Percentiles rank a stretch among this genome's conserved stretches.
phyloP scores from a whole-genome alignment of 352 stramenopile genomes.

The Bremia lactucae region DNA sequence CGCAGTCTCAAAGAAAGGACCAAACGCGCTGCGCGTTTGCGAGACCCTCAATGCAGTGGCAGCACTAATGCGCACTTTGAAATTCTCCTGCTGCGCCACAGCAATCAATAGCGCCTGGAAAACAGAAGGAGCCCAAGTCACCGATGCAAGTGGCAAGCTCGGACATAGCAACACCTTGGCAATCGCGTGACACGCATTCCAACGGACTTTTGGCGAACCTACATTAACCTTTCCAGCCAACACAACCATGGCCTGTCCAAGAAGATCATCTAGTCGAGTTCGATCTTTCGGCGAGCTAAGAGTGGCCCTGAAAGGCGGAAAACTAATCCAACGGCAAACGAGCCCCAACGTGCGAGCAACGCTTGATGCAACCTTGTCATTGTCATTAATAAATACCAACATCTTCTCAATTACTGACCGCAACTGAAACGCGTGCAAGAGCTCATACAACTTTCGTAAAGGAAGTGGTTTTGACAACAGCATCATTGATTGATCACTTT shows the following conservation, averaged over 20 bases:
- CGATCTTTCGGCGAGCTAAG: slow-evolving; percentile 22
- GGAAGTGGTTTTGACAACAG: slow-evolving; percentile 7
- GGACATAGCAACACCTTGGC: slow-evolving; percentile 78
- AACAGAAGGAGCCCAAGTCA: slow-evolving; percentile 62
- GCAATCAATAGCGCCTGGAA: slow-evolving; percentile 70
- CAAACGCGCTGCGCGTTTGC: slow-evolving; percentile 51
- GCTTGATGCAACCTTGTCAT: slow-evolving; percentile 84
- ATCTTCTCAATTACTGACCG: slow-evolving; percentile 74
- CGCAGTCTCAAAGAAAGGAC: slow-evolving; percentile 55
- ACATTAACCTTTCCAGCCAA: slow-evolving; percentile 66
- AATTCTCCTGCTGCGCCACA: slow-evolving; percentile 81
- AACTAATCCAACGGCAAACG: slow-evolving; percentile 72
- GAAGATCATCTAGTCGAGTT: slow-evolving; percentile 33
- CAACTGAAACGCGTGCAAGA: slow-evolving; percentile 54
- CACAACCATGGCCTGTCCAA: slow-evolving; percentile 59
- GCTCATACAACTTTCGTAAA: slow-evolving; percentile 41
- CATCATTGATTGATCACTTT: too few relatives aligned
- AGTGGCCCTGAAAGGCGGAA: slow-evolving; percentile 41
- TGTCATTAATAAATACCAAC: slow-evolving; percentile 74
- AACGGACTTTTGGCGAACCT: slow-evolving; percentile 76
- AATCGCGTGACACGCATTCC: slow-evolving; percentile 84
- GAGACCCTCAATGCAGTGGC: slow-evolving; percentile 69
- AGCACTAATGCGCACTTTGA: slow-evolving; percentile 82
- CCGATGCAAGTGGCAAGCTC: slow-evolving; percentile 57
- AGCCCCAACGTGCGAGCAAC: slow-evolving; percentile 71